These are phyloP conservation scores for Beta vulgaris DNA, from an alignment of 148 eudicot genomes.

Conservation along the genomic window DNA sequence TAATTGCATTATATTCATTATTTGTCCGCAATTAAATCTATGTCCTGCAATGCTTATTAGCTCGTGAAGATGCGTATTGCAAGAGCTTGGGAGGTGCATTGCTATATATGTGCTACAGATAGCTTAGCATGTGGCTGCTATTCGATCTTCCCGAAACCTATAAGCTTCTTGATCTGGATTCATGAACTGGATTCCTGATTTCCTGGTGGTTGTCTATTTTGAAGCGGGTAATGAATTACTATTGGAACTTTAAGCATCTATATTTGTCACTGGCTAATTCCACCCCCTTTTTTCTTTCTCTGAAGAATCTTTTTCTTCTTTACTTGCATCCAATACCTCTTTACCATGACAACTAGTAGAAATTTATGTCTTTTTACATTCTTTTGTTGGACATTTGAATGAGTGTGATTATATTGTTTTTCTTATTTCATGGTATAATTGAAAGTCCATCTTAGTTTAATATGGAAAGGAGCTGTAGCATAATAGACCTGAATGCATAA, in stretches of 20 bases:
- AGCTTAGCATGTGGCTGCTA: background rate
- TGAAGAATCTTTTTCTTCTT: too few relatives aligned
- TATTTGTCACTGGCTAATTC: too few relatives aligned
- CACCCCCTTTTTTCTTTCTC: too few relatives aligned
- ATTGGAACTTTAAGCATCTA: background rate
- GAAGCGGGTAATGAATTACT: background rate
- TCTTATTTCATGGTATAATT: too few relatives aligned
- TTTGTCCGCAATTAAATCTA: background rate
- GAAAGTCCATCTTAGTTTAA: too few relatives aligned
- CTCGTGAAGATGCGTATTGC: background rate
- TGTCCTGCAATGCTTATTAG: background rate
- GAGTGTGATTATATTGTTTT: too few relatives aligned
- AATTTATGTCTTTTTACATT: too few relatives aligned
- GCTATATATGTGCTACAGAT: background rate
- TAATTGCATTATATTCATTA: background rate
- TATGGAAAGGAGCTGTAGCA: too few relatives aligned
- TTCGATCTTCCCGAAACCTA: background rate
- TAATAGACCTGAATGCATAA: too few relatives aligned
- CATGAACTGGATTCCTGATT: background rate
- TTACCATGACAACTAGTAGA: too few relatives aligned
- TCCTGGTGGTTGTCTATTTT: slow-evolving; percentile 2
- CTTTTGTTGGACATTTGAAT: too few relatives aligned
- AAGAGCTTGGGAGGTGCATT: background rate
- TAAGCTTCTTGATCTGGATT: slow-evolving; percentile 9
- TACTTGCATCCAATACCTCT: too few relatives aligned